These are phyloP conservation scores for Cyclocybe aegerita DNA, from an alignment of 768 basidiomycete genomes.

Conservation along the genomic window DNA sequence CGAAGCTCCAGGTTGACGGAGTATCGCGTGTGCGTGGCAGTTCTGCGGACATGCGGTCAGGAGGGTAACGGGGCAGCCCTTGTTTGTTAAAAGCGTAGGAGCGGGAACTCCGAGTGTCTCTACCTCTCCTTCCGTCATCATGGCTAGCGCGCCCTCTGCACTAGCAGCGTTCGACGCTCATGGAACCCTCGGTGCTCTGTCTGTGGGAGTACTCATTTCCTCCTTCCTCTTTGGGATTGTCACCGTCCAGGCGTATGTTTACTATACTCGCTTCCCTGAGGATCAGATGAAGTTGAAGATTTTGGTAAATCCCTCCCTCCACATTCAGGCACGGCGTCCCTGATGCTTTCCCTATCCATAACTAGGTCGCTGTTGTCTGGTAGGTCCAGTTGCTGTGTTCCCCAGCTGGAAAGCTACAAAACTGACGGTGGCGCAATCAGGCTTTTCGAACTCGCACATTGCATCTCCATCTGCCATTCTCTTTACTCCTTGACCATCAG, in stretches of 20 bases:
- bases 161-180: neutral
- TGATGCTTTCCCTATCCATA: neutral
- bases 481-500: constrained; percentile 1
- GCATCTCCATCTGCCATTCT: constrained; percentile 6
- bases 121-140: too few species aligned
- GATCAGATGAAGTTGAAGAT: constrained; percentile 3
- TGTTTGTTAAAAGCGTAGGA: too few species aligned
- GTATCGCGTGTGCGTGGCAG: too few species aligned
- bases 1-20: too few species aligned
- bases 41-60: too few species aligned
- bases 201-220: constrained; percentile 9
- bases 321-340: neutral
- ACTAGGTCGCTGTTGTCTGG: neutral
- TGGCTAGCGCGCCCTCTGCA: neutral
- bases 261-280: constrained; percentile 9
- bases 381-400: neutral
- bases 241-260: constrained; percentile 10
- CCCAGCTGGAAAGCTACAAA: neutral
- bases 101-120: too few species aligned
- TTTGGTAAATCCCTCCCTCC: constrained; percentile 1
- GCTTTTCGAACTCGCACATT: constrained; percentile 10
- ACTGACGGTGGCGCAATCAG: neutral
- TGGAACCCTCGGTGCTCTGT: constrained; percentile 11
- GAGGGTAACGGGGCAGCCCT: too few species aligned
- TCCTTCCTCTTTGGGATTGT: constrained; percentile 11